These are phyloP conservation scores for Carex kokanica DNA, from an alignment of 176 grass and related monocot species.

Conservation along the genomic window DNA sequence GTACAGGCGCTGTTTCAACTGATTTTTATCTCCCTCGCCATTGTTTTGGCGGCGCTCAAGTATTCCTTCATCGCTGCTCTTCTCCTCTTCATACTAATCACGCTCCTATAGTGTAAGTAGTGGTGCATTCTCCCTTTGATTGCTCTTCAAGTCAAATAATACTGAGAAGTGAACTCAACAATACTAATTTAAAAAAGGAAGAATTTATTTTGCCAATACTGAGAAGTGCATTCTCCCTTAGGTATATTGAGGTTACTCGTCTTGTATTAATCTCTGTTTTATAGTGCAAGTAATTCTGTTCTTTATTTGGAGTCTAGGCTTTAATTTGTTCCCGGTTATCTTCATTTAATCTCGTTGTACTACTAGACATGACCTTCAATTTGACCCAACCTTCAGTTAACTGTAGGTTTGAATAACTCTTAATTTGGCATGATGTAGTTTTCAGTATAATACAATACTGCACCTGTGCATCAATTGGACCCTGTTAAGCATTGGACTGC, in stretches of 20 bases:
- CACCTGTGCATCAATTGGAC: not conserved
- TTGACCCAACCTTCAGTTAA: not conserved
- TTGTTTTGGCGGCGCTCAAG: constrained; percentile 44
- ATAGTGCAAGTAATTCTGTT: not conserved
- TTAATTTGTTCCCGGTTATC: not conserved
- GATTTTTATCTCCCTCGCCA: constrained; percentile 40
- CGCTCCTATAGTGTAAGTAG: constrained; percentile 34
- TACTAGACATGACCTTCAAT: not conserved
- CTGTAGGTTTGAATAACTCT: not conserved
- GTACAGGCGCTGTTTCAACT: constrained; percentile 48
- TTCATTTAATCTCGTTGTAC: not conserved
- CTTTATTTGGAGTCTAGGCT: not conserved
- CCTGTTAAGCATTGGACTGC: not conserved
- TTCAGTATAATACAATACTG: not conserved
- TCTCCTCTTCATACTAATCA: constrained; percentile 47
- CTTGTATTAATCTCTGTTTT: not conserved
- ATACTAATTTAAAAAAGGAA: not conserved
- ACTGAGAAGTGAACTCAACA: not conserved
- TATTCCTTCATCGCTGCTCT: constrained; percentile 55
- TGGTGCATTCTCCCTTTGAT: not conserved
- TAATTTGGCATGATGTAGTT: not conserved
- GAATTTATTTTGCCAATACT: not conserved
- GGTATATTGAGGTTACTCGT: not conserved
- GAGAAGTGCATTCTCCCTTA: not conserved
- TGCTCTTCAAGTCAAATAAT: not conserved